These are phyloP conservation scores for Pythium scleroteichum DNA, from an alignment of 352 stramenopile species.

Conservation along the genomic window DNA sequence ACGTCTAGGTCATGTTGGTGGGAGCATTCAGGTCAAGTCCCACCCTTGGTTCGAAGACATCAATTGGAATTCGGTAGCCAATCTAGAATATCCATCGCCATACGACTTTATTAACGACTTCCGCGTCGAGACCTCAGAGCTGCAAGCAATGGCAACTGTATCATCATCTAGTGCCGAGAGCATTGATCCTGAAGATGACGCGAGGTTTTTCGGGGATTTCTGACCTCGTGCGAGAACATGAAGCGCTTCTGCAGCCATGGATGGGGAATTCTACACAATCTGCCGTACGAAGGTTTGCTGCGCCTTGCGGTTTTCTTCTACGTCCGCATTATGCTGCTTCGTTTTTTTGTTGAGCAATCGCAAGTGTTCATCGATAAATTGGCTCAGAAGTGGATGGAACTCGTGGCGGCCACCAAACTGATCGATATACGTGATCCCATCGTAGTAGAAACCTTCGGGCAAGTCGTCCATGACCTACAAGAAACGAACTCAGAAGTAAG, in stretches of 20 bases:
- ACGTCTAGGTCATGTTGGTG: slow-evolving; percentile 44
- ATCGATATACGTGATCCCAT: slow-evolving; percentile 74
- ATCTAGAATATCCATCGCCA: slow-evolving; percentile 10
- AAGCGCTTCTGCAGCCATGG: background rate
- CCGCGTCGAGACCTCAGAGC: slow-evolving; percentile 1
- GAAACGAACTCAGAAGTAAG: background rate
- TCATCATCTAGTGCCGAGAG: slow-evolving; percentile 67
- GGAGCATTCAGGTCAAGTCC: slow-evolving; percentile 49
- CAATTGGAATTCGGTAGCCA: slow-evolving; percentile 34
- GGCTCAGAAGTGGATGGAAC: slow-evolving; percentile 69
- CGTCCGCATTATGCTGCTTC: slow-evolving; percentile 45
- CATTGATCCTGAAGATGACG: slow-evolving; percentile 68
- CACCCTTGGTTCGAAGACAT: slow-evolving; percentile 67
- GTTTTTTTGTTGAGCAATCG: slow-evolving; percentile 41
- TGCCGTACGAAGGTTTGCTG: slow-evolving; percentile 43
- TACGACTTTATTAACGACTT: slow-evolving; percentile 46
- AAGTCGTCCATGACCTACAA: slow-evolving; percentile 62
- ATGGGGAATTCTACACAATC: slow-evolving; percentile 7
- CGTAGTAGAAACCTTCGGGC: slow-evolving; percentile 69
- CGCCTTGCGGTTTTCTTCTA: slow-evolving; percentile 48
- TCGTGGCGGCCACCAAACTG: slow-evolving; percentile 70
- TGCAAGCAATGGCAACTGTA: background rate
- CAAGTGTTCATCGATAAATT: slow-evolving; percentile 70
- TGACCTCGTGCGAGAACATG: slow-evolving; percentile 23
- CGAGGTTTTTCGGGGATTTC: slow-evolving; percentile 72